Evolutionary conservation across 176 grass and related monocot genomes (phyloP).

Genomic region (Bolboschoenus planiculmis): DNA sequence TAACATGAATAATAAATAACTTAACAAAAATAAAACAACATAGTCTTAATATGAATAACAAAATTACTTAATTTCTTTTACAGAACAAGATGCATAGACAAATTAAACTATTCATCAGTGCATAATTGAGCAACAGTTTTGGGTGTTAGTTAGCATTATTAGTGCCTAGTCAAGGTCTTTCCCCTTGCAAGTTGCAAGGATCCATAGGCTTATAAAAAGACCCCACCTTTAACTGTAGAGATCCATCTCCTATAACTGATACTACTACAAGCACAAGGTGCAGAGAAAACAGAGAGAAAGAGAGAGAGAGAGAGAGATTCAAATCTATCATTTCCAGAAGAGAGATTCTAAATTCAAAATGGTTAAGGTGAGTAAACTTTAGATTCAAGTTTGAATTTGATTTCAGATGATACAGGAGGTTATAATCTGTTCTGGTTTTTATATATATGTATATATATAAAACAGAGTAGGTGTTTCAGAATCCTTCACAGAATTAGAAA

Average conservation of each 20-base stretch:
- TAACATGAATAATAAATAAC: too few relatives aligned
- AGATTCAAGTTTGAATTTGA: not conserved
- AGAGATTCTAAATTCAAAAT: not conserved
- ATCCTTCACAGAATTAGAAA: not conserved
- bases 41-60: too few relatives aligned
- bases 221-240: not conserved
- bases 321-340: not conserved
- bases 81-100: too few relatives aligned
- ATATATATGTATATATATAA: not conserved
- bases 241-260: not conserved
- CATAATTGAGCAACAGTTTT: not conserved
- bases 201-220: not conserved
- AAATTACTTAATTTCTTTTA: too few relatives aligned
- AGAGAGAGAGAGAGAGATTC: too few relatives aligned
- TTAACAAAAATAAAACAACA: too few relatives aligned
- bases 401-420: not conserved
- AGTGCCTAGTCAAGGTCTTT: not conserved
- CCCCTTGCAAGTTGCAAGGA: not conserved
- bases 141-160: not conserved
- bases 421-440: not conserved
- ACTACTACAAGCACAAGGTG: not conserved
- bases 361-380: not conserved
- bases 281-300: not conserved
- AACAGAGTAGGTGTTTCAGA: not conserved
- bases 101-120: not conserved